Evolutionary conservation across 345 rosid genomes (phyloP), one percentile per base, ranked within the genome.

Genomic region (Microcos paniculata): DNA sequence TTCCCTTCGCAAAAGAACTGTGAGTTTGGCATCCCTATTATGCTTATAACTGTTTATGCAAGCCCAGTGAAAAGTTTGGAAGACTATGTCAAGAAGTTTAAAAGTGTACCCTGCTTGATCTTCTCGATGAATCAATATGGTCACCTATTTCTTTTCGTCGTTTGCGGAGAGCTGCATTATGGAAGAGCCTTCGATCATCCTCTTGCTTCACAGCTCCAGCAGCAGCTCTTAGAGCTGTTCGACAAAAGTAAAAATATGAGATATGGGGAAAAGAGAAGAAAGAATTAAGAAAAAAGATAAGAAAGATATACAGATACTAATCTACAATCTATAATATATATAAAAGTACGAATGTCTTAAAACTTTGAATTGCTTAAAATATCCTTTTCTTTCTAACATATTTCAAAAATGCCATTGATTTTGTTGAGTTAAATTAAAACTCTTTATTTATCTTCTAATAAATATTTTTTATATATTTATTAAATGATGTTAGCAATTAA

Each of bases 91-190:
- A 55, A 69, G 68, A 40, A 69, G 31, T 52, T 74, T 38, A 59
- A 72, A 72, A 55, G 18, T 62, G 70, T 86, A 88, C 87, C 93
- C 81, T 83, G 81, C 83, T 78, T 61, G 73, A 82, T 84, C 86
- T 88, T 86, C 91, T 95, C 14, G 81, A 81, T 75, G 85, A 59
- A 87, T 91, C 94, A 81, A 84, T 71, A 75, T 90, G 97, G 65
- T 93, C 96, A 72, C 90, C 91, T 88, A 91, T 84, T 81, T 91
- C 99, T 84, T 93, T 95, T 85, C 98, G 87, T 77, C 97, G 94
- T 84, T 92, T 95, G 65, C 99, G 90, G 68, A 90, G 89, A 76
- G 98, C 81, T 68, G 98, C 94, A 77, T 95, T 95, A 79, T 91
- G 97, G 82, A 95, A 93, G 64, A 93, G 87, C 84, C 97, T 84